These are phyloP conservation scores for Chaetomium cochliodes DNA, from an alignment of 495 filamentous ascomycete species.

Conservation along the genomic window DNA sequence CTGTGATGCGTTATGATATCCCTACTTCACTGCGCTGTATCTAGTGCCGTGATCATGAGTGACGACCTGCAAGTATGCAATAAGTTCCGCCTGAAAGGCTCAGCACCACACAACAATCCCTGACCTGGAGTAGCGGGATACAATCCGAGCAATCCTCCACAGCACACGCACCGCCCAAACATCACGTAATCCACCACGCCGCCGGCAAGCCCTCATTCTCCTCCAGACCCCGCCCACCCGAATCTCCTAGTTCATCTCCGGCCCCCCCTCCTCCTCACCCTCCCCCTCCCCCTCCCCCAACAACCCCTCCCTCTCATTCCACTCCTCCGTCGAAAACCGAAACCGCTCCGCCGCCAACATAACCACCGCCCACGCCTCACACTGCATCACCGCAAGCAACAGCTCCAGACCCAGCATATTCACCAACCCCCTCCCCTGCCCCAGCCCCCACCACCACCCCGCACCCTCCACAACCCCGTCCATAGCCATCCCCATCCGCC, in stretches of 20 bases:
- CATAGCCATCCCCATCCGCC: constrained; percentile 17
- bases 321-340: constrained; percentile 41
- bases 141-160: too few relatives aligned
- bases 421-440: constrained; percentile 25
- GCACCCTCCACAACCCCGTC: constrained; percentile 5
- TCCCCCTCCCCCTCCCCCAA: background rate
- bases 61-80: background rate
- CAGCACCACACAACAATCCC: background rate
- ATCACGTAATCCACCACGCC: background rate
- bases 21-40: background rate
- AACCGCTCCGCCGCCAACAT: constrained; percentile 33
- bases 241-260: background rate
- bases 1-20: background rate
- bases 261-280: background rate
- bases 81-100: background rate
- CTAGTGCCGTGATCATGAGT: background rate
- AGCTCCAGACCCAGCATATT: constrained; percentile 41
- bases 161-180: too few relatives aligned
- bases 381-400: constrained; percentile 32
- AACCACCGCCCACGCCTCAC: constrained; percentile 37
- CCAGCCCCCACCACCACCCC: constrained; percentile 24
- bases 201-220: background rate
- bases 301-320: constrained; percentile 29
- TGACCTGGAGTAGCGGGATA: too few relatives aligned
- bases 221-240: background rate